Base-by-base conservation (phyloP, 495 filamentous ascomycete genomes). In the Venustampulla echinocandica region DNA sequence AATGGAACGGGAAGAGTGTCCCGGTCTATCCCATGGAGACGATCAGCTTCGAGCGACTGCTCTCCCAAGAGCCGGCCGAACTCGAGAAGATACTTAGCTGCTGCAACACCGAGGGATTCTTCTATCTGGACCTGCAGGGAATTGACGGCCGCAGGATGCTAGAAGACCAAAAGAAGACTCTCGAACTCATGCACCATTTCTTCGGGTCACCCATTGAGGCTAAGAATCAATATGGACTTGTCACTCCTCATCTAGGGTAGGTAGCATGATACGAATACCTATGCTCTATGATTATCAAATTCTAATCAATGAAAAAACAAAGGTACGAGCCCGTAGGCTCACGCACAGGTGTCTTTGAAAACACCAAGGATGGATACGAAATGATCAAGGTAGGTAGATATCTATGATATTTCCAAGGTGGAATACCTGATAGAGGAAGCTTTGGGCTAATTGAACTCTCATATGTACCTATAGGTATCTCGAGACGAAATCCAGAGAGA, bases 321-420 rank as follows among this genome's bases (percentile, higher is more conserved):
- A 60, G 70, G 20, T 75, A 75, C 48, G 69, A 77, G 58, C 70
- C 72, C 20, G 50, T 70, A n/a, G 69, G 69, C 44, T 68, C 53
- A 28, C 66, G 67, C 33, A 70, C 64, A 9, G 73, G 73, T 46
- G 72, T 66, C 39, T 63, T 68, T 14, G 62, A 63, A 22, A 60
- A 65, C 53, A 70, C 66, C 59, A 70, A 68, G 60, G 72, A 76
- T 55, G 69, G 70, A 17, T 74, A 72, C 48, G 72, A 76, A 64
- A 74, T 70, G 67, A 62, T 74, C 52, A 74, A 74, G 63, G 70
- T 73, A 11, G 49, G 49, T 45, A 24, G 38, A n/a, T n/a, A n/a
- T n/a, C n/a, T n/a, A n/a, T n/a, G n/a, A n/a, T n/a, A n/a, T n/a
- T n/a, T n/a, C n/a, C n/a, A n/a, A n/a, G n/a, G n/a, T n/a, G n/a